Evolutionary conservation across 148 eudicot species (phyloP).

Genomic region (Rhododendron henanense): DNA sequence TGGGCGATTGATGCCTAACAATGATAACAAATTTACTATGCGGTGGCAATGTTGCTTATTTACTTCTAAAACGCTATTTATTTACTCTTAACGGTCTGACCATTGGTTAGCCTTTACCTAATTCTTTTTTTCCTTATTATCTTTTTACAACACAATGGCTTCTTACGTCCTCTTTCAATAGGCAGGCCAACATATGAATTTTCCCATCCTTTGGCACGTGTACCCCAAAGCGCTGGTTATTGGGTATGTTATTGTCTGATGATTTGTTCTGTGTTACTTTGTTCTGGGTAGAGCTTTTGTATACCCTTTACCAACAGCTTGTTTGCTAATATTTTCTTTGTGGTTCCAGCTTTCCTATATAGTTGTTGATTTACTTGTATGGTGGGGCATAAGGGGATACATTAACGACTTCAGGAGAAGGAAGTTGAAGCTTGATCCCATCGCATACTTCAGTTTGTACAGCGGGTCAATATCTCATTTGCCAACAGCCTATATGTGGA

Average conservation of each 20-base stretch:
- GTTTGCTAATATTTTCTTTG: conserved; percentile 7
- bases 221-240: conserved; percentile 82
- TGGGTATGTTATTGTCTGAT: conserved; percentile 49
- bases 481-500: conserved; percentile 97
- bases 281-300: neutral
- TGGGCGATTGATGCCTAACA: neutral
- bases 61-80: neutral
- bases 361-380: conserved; percentile 73
- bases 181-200: conserved; percentile 95
- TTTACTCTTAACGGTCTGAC: neutral
- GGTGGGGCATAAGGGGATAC: conserved; percentile 82
- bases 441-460: conserved; percentile 82
- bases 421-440: conserved; percentile 79
- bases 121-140: neutral
- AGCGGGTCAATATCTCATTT: conserved; percentile 75
- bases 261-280: neutral
- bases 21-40: neutral
- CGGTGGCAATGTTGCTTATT: neutral
- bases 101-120: neutral
- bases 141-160: neutral
- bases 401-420: conserved; percentile 74
- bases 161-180: conserved; percentile 28
- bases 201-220: conserved; percentile 81
- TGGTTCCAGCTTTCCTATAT: conserved; percentile 79
- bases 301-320: neutral